Evolutionary conservation across 768 basidiomycete genomes (phyloP), one percentile per base, ranked within the genome.

Genomic region (Suillus subluteus): DNA sequence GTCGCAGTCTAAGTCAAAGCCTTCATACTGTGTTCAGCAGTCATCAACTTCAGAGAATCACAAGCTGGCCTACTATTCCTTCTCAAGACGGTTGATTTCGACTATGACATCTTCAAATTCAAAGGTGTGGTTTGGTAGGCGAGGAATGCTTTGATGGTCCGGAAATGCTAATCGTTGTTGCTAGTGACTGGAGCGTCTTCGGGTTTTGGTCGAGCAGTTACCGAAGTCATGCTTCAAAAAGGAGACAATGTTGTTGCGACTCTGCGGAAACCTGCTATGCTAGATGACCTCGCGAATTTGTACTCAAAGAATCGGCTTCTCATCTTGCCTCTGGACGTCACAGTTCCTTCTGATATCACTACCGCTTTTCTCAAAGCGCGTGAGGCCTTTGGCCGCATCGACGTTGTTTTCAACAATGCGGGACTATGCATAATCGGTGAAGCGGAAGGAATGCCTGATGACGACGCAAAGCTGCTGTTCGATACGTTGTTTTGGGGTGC

Each of bases 401-500:
- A 85, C 62, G 72, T 84, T 59, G 83, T 84, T 6, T 78, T 81
- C 67, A 84, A 80, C 68, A 85, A 84, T 66, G 83, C 84, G 67
- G 74, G 67, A 48, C 68, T 68, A 50, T 73, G 67, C 9, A 63
- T 78, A 37, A 62, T 79, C 21, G 73, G 72, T 21, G 82, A 83
- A 67, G 72, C 78, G 32, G 84, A 85, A 70, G 77, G 73, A 21
- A 74, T 77, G 65, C 70, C 71, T 6, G 78, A 80, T 11, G 75
- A 74, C 4, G 73, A 69, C 1, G 81, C 79, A 15, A 73, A 78
- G 32, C 69, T 70, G 30, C 23, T 78, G 68, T 83, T 84, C 54
- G 83, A 83, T 55, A 73, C 75, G 50, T 52, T 74, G 72, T 82
- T 81, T 65, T 82, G 79, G 80, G 80, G 80, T 9, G 71, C 76